phyloP scores from a whole-genome alignment of 176 grass and related monocot genomes.

The Oropetium thomaeum region DNA sequence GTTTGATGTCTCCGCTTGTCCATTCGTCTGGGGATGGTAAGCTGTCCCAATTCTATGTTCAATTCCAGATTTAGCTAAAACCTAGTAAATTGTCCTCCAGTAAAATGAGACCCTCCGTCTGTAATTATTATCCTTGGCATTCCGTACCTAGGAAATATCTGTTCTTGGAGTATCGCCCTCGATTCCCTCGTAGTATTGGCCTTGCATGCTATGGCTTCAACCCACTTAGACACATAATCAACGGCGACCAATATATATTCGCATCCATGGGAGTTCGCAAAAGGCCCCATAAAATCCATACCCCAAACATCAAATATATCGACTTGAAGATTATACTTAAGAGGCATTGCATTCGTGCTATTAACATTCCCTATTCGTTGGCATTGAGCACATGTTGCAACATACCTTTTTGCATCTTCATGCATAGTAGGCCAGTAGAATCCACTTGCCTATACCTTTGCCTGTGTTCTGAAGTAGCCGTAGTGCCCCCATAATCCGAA shows the following conservation, averaged over 20 bases:
- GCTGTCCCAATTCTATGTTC: not conserved
- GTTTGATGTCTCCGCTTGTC: too few species aligned
- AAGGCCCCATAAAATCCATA: not conserved
- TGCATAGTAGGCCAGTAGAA: not conserved
- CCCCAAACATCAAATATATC: not conserved
- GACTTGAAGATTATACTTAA: not conserved
- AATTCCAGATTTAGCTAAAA: rapidly evolving
- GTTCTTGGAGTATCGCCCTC: not conserved
- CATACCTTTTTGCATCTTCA: not conserved
- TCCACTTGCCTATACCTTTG: not conserved
- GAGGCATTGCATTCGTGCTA: not conserved
- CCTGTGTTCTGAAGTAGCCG: not conserved
- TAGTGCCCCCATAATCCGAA: not conserved
- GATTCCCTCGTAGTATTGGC: not conserved
- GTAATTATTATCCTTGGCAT: not conserved
- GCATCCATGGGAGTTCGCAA: not conserved
- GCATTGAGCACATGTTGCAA: not conserved
- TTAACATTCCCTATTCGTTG: not conserved
- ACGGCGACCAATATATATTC: not conserved
- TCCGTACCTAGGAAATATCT: not conserved
- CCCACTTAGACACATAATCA: conserved; percentile 4
- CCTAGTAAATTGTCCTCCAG: not conserved
- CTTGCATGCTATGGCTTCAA: not conserved
- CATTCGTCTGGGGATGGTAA: not conserved
- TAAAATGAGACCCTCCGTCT: not conserved